Conservation (phyloP, 306 rosid species). For the Gastrolobium bilobum region DNA sequence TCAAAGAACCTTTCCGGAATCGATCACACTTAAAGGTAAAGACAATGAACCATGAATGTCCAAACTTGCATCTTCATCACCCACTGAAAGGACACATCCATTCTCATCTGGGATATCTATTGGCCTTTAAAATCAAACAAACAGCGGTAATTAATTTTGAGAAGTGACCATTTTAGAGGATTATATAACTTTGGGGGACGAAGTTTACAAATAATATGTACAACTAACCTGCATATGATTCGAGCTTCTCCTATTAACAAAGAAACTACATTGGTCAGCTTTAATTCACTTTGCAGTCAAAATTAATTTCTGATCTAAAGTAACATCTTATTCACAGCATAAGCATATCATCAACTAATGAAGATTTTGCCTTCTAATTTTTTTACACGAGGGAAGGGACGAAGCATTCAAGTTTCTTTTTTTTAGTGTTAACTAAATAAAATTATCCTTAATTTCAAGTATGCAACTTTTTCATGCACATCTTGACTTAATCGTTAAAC, state of each 20-base stretch:
- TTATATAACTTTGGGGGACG: not conserved
- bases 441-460: too few species aligned
- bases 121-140: conserved; percentile 57
- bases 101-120: conserved; percentile 51
- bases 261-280: conserved; percentile 28
- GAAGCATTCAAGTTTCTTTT: too few species aligned
- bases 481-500: too few species aligned
- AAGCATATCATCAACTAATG: conserved; percentile 10
- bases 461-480: too few species aligned
- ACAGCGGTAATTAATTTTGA: not conserved
- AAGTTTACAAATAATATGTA: conserved; percentile 1
- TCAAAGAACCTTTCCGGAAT: conserved; percentile 61
- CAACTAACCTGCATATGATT: conserved; percentile 68
- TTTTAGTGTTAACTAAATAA: too few species aligned
- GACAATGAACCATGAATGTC: conserved; percentile 60
- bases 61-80: conserved; percentile 47
- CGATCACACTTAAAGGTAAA: conserved; percentile 64
- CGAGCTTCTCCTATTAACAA: conserved; percentile 62
- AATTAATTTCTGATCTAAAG: not conserved
- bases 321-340: not conserved
- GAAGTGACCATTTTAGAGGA: not conserved
- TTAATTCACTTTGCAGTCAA: not conserved
- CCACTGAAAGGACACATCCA: conserved; percentile 56
- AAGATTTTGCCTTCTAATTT: not conserved
- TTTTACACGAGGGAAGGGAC: not conserved